Base-by-base conservation (phyloP, 2,329 filamentous ascomycete genomes). In the Verruconis gallopava region DNA sequence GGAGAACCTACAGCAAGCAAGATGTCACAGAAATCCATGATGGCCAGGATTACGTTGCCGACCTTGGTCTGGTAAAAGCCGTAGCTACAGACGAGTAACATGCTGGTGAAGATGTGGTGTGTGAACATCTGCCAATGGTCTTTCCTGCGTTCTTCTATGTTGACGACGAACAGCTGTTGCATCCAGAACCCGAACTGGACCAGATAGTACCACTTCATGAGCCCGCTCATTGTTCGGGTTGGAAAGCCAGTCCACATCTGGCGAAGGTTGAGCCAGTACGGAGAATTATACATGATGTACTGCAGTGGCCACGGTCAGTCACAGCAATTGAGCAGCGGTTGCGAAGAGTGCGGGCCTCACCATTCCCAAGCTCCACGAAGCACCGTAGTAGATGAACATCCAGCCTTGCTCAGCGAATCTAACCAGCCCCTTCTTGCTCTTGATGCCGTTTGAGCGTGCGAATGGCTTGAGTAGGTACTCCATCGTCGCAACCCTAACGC, bases 41-140 rank as follows among this genome's bases (percentile, higher is more conserved):
- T 72, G 42, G 85, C 81, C 39, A 98, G 68, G 46, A 96, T 85
- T 37, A 93, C 72, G 55, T 88, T 91, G 42, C 85, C 89, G 20
- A 94, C 84, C 37, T 83, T 81, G 44, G 81, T 93, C 56, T 85
- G 79, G 55, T 89, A 79, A 59, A 93, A 94, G 50, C 78, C 75
- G 59, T 96, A 96, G 49, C 82, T 89, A 21, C 78, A 73, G 44
- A 78, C 77, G 49, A 98, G 78, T 35, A 98, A 75, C 4, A 70
- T 67, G 54, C 79, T 84, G 15, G 91, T 98, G 57, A 96, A 78
- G 56, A 95, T 75, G 64, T 98, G 91, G 61, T 96, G 91, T 14
- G 77, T 80, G 51, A 96, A 77, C 91, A 96, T 96, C 62, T 96
- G 89, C 67, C 77, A 82, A 62, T 95, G 81, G 54, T 98, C 91